Percentiles rank a stretch among this genome's conserved stretches.
Conservation (phyloP, 2,329 filamentous ascomycete species). For the Pseudophaeomoniella oleicola region DNA sequence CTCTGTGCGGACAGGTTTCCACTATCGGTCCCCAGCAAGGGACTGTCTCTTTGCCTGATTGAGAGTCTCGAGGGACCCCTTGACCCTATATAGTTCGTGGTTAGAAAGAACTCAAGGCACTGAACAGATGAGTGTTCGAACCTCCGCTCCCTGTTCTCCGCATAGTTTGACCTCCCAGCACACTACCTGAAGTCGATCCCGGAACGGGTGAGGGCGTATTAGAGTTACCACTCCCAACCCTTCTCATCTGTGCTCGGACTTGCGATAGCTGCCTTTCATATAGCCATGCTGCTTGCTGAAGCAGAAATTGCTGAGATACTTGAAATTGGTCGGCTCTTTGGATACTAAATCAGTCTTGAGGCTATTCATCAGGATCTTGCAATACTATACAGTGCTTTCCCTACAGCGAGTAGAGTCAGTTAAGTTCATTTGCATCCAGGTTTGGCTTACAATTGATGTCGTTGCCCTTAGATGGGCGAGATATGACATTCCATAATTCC, state of each 20-base stretch:
- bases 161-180: slow-evolving; percentile 20
- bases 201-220: slow-evolving; percentile 26
- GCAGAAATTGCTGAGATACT: slow-evolving; percentile 73
- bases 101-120: too few relatives aligned
- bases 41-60: slow-evolving; percentile 14
- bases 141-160: slow-evolving; percentile 18
- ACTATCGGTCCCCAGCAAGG: slow-evolving; percentile 5
- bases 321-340: slow-evolving; percentile 59
- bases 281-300: slow-evolving; percentile 87
- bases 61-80: slow-evolving; percentile 23
- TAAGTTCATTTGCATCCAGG: slow-evolving; percentile 1
- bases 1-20: slow-evolving; percentile 2
- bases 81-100: slow-evolving; percentile 18
- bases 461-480: slow-evolving; percentile 59
- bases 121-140: too few relatives aligned
- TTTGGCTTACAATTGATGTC: slow-evolving; percentile 65
- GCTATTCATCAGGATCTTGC: not conserved
- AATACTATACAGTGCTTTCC: slow-evolving; percentile 54
- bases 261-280: slow-evolving; percentile 84
- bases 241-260: slow-evolving; percentile 79
- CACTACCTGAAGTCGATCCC: slow-evolving; percentile 27
- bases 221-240: slow-evolving; percentile 30
- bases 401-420: slow-evolving; percentile 28
- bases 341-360: not conserved
- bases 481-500: slow-evolving; percentile 78